Base-by-base conservation (phyloP, 192 early-diverging fungal species). In the Lobosporangium transversale region DNA sequence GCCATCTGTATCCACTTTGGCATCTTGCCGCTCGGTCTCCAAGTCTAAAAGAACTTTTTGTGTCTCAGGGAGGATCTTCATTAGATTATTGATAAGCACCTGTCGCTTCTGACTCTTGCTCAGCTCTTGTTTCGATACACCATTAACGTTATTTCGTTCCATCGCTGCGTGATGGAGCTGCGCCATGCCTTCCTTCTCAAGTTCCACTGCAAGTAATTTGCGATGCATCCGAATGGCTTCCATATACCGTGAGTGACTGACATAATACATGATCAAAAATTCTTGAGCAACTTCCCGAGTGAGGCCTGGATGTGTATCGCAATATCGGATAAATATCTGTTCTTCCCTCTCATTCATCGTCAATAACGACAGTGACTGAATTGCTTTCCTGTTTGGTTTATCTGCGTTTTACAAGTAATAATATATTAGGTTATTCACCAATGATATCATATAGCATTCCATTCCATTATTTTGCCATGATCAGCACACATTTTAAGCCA, bases 51-150 rank as follows among this genome's bases (percentile, higher is more conserved):
- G 32, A 27, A 27, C 14, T 32, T 40, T 32, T 37, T 76, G 64
- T 43, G 73, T 45, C 23, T 17, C 64, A 0, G 73, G 73, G 42
- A 76, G 23, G 37, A 76, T 52, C 53, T 42, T 54, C 17, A 62
- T 57, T 53, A 76, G 31, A 12, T 66, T 53, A 32, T 67, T 53
- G 26, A 76, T 67, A 20, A 76, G 45, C 7, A 67, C 27, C 44
- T 76, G 58, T 26, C 73, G 64, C 37, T 76, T 76, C 55, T 76
- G 64, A 21, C 73, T 65, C 73, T 56, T 76, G 44, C 26, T 76
- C 65, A 67, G 18, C 0, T 50, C 5, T 3, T 32, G 20, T 24
- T 53, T 52, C n/a, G 43, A 27, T 15, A 11, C 29, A 6, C 9
- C 27, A 2, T 59, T 42, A 33, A 20, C 49, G 37, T 67, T 67